Conservation (phyloP, 2,329 filamentous ascomycete species). For the Trichoderma endophyticum region DNA sequence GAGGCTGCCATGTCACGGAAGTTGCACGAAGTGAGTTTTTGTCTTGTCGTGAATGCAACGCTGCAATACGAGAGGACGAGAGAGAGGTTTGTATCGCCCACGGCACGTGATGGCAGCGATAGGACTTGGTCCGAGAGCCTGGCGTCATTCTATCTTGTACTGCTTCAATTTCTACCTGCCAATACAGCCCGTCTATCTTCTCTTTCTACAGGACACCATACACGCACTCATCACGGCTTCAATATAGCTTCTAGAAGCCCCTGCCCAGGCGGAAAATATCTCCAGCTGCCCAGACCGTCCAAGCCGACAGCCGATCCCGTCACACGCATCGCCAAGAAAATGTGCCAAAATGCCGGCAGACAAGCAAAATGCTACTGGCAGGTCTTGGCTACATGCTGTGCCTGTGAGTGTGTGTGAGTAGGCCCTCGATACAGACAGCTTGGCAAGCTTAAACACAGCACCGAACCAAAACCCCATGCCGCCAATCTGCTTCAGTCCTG, state of each 20-base stretch:
- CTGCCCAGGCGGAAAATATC: background rate
- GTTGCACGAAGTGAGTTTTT: background rate
- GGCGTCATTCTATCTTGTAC: background rate
- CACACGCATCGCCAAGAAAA: conserved; percentile 10
- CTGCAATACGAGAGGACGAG: background rate
- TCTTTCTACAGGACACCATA: background rate
- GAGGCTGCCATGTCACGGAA: background rate
- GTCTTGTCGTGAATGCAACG: background rate
- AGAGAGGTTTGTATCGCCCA: background rate
- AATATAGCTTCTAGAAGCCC: background rate
- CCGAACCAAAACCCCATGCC: background rate
- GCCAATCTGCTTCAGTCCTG: background rate
- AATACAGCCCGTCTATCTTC: background rate
- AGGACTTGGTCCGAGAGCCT: background rate
- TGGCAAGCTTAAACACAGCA: background rate
- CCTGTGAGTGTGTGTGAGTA: background rate
- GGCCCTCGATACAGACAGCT: background rate
- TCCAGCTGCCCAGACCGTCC: conserved; percentile 1
- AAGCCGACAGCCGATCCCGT: conserved; percentile 5
- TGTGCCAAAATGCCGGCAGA: background rate
- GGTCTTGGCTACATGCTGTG: background rate
- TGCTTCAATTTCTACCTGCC: background rate
- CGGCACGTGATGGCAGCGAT: background rate
- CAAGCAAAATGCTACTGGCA: background rate
- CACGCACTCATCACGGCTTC: background rate